Percentiles rank a stretch among this genome's conserved stretches.
phyloP scores from a whole-genome alignment of 2,329 filamentous ascomycete genomes.

The Xylariaceae sp. region DNA sequence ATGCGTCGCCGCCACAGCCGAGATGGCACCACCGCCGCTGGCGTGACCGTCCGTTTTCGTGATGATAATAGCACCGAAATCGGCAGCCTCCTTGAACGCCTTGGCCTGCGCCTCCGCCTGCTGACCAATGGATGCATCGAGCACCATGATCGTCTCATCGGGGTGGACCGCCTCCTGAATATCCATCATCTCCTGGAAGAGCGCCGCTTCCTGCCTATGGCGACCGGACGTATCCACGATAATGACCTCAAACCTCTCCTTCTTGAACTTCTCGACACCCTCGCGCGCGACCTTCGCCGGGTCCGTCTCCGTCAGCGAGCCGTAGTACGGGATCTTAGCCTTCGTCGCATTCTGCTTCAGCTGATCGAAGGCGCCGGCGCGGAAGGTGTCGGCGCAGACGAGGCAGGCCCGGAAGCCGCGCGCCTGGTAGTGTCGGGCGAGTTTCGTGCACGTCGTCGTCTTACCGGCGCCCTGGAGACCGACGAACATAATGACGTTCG shows the following conservation, averaged over 20 bases:
- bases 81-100: slow-evolving; percentile 94
- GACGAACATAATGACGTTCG: slow-evolving; percentile 99
- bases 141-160: slow-evolving; percentile 96
- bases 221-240: slow-evolving; percentile 96
- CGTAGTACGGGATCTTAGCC: slow-evolving; percentile 98
- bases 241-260: slow-evolving; percentile 96
- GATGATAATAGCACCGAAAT: slow-evolving; percentile 98
- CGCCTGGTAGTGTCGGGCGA: slow-evolving; percentile 90
- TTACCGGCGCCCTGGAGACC: slow-evolving; percentile 96
- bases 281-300: slow-evolving; percentile 90
- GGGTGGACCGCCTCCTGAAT: slow-evolving; percentile 87
- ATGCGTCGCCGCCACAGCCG: slow-evolving; percentile 90
- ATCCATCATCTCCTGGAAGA: slow-evolving; percentile 97
- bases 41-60: slow-evolving; percentile 98
- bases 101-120: slow-evolving; percentile 90
- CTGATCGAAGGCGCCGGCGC: slow-evolving; percentile 96
- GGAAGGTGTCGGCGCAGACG: slow-evolving; percentile 97
- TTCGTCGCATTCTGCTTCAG: slow-evolving; percentile 98
- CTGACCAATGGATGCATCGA: slow-evolving; percentile 94
- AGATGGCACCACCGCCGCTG: slow-evolving; percentile 93
- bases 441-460: slow-evolving; percentile 96
- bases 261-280: slow-evolving; percentile 98
- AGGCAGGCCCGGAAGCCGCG: slow-evolving; percentile 88
- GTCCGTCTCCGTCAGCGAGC: slow-evolving; percentile 91
- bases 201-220: slow-evolving; percentile 87